These are phyloP conservation scores for Xylaria sp. DNA, from an alignment of 2,329 filamentous ascomycete species.

Conservation along the genomic window DNA sequence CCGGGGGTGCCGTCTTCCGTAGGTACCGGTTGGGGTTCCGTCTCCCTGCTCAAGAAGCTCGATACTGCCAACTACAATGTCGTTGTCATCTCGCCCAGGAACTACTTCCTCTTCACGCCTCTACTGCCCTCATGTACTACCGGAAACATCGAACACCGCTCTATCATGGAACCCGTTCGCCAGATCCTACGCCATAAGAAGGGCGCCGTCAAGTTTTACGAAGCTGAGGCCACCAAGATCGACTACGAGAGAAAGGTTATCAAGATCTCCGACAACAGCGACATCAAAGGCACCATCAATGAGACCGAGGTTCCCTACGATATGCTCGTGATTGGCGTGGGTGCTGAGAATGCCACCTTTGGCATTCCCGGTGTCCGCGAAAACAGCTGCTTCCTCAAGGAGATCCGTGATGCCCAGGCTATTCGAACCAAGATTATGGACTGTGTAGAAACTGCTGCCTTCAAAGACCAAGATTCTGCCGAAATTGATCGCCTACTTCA, in stretches of 20 bases:
- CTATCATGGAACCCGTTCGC: constrained; percentile 99
- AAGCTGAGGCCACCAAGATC: constrained; percentile 96
- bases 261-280: constrained; percentile 90
- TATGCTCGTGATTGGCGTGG: constrained; percentile 97
- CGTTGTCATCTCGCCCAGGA: constrained; percentile 95
- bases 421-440: constrained; percentile 99
- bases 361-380: constrained; percentile 96
- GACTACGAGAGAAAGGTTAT: constrained; percentile 91
- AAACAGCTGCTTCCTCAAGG: constrained; percentile 97
- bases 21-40: constrained; percentile 97
- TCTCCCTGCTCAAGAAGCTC: constrained; percentile 97
- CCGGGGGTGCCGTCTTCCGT: constrained; percentile 8
- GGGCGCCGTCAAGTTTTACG: constrained; percentile 93
- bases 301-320: constrained; percentile 95
- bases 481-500: constrained; percentile 95
- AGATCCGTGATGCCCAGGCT: constrained; percentile 93
- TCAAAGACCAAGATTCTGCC: constrained; percentile 92
- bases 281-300: constrained; percentile 84
- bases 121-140: constrained; percentile 97
- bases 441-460: constrained; percentile 97
- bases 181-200: constrained; percentile 97
- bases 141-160: constrained; percentile 97
- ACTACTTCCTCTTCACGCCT: constrained; percentile 99
- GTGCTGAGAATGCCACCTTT: constrained; percentile 98
- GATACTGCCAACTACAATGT: constrained; percentile 99